These are phyloP conservation scores for Magnolia kwangsiensis DNA, from an alignment of 164 flowering plant genomes.

Conservation along the genomic window DNA sequence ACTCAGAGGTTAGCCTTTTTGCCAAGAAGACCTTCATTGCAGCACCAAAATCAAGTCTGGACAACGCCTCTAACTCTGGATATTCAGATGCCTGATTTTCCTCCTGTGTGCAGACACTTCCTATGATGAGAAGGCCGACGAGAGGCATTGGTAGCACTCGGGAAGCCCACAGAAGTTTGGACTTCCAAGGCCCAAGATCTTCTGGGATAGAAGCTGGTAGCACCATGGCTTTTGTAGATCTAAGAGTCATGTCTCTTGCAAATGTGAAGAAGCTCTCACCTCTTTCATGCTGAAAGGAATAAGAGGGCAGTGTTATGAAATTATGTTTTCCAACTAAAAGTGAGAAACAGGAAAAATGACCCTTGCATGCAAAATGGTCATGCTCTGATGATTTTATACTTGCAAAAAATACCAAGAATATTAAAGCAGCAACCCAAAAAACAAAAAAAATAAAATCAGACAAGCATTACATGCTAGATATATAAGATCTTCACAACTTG, in stretches of 20 bases:
- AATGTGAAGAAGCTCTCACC: constrained; percentile 89
- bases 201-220: constrained; percentile 52
- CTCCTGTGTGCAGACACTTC: constrained; percentile 61
- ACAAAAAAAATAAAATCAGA: too few relatives aligned
- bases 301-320: constrained; percentile 1
- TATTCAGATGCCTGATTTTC: constrained; percentile 52
- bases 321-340: not conserved
- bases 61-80: constrained; percentile 82
- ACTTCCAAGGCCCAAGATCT: constrained; percentile 84
- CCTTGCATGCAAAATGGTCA: not conserved
- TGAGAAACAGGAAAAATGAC: not conserved
- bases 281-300: constrained; percentile 59
- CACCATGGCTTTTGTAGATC: constrained; percentile 76
- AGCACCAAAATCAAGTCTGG: constrained; percentile 85
- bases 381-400: not conserved
- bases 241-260: constrained; percentile 88
- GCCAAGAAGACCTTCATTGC: constrained; percentile 93
- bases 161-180: constrained; percentile 92
- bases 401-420: not conserved
- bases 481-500: too few relatives aligned
- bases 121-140: constrained; percentile 84
- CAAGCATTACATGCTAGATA: too few relatives aligned
- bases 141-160: constrained; percentile 97
- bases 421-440: not conserved
- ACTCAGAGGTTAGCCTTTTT: constrained; percentile 84